Percentiles rank a stretch among this genome's conserved stretches.
Conservation (phyloP, 2,329 filamentous ascomycete genomes). For the Pyricularia pennisetigena region DNA sequence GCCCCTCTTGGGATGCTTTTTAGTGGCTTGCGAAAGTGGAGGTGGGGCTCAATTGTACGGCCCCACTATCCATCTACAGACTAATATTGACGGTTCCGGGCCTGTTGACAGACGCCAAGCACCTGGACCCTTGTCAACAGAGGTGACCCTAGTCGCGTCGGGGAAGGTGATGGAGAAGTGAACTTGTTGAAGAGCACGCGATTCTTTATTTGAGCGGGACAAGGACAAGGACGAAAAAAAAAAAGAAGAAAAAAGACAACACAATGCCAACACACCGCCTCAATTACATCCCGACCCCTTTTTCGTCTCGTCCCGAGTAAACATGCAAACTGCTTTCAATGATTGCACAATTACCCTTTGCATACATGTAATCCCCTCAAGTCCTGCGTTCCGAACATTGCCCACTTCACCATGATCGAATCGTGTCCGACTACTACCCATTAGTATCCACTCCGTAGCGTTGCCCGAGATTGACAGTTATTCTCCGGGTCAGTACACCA, state of each 20-base stretch:
- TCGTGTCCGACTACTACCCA: not conserved
- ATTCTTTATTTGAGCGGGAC: not conserved
- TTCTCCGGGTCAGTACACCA: not conserved
- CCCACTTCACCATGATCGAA: not conserved
- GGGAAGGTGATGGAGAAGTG: not conserved
- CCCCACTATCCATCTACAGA: not conserved
- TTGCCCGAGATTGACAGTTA: not conserved
- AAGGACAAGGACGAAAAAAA: not conserved
- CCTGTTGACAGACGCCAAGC: not conserved
- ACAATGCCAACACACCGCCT: not conserved
- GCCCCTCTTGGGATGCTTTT: not conserved
- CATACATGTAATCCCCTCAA: not conserved
- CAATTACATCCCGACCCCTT: not conserved
- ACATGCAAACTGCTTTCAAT: not conserved
- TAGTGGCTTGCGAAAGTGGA: not conserved
- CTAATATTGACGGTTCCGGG: not conserved
- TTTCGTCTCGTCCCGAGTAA: not conserved
- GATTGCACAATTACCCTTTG: not conserved
- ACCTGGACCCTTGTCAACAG: not conserved
- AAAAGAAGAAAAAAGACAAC: not conserved
- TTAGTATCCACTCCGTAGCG: not conserved
- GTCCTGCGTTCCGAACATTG: not conserved
- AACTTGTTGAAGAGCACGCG: not conserved
- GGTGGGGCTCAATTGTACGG: not conserved
- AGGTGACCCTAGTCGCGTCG: not conserved